Percentiles rank a stretch among this genome's conserved stretches.
Evolutionary conservation across 441 rosid genomes (phyloP).

Genomic region (Corymbia citriodora): DNA sequence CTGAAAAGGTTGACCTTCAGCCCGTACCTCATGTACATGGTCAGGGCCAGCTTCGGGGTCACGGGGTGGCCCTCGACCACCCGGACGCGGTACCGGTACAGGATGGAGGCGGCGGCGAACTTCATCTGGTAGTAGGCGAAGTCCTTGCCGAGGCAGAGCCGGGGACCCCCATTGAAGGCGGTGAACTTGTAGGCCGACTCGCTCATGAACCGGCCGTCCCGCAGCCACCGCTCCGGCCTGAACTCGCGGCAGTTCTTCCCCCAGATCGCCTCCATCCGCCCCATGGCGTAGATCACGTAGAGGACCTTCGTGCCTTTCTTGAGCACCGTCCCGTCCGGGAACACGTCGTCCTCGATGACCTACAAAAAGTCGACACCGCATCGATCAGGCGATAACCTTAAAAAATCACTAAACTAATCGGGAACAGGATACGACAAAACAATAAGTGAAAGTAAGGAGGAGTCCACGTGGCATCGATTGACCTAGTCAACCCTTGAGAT

Average conservation of each 20-base stretch:
- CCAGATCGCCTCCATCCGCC: conserved; percentile 91
- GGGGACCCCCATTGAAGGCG: conserved; percentile 86
- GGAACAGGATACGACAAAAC: not conserved
- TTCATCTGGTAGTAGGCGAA: conserved; percentile 95
- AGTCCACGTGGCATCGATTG: not conserved
- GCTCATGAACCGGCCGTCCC: conserved; percentile 66
- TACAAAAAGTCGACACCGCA: not conserved
- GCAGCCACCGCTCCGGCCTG: conserved; percentile 89
- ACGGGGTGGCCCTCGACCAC: conserved; percentile 52
- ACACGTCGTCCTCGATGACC: conserved; percentile 72
- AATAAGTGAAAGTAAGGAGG: not conserved
- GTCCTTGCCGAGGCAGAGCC: conserved; percentile 83
- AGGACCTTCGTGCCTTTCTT: conserved; percentile 85
- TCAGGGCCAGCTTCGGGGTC: conserved; percentile 72
- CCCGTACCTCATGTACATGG: conserved; percentile 95
- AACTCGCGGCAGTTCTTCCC: conserved; percentile 78
- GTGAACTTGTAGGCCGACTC: conserved; percentile 90
- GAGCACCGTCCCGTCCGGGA: conserved; percentile 78
- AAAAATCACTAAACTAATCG: not conserved
- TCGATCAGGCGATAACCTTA: not conserved
- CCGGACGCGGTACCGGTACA: conserved; percentile 50
- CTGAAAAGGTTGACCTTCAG: conserved; percentile 49
- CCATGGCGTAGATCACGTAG: conserved; percentile 86
- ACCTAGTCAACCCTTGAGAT: not conserved
- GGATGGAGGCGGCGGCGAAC: conserved; percentile 59